A percentile compares a stretch with the other conserved stretches of the same genome.
Evolutionary conservation across 1,284 basidiomycete genomes (phyloP).

Genomic region (Sanguinoderma infundibulare): DNA sequence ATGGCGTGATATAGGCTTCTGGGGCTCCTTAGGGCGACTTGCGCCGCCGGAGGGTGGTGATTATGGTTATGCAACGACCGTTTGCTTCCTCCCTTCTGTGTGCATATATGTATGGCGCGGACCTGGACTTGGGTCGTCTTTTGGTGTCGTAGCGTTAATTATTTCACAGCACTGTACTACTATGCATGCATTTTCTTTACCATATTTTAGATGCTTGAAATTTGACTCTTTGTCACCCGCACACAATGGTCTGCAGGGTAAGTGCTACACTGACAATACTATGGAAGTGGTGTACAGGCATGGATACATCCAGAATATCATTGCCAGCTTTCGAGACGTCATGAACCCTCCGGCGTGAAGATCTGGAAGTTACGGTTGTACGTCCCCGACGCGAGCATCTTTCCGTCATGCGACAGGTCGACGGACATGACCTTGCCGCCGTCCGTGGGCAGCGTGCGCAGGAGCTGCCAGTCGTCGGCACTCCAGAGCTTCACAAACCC

Average conservation of each 20-base stretch:
- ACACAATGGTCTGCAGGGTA: too few species aligned
- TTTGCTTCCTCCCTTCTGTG: neutral
- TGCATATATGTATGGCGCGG: conserved; percentile 5
- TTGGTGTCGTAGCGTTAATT: conserved; percentile 13
- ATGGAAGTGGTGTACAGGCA: neutral
- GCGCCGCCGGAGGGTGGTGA: conserved; percentile 5
- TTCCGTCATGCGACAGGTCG: conserved; percentile 84
- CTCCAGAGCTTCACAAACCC: conserved; percentile 96
- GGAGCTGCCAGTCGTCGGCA: conserved; percentile 96
- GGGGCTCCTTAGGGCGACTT: neutral
- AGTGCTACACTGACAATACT: too few species aligned
- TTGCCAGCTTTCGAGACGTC: neutral
- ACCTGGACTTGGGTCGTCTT: neutral
- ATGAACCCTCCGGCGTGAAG: conserved; percentile 70
- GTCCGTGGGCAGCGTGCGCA: conserved; percentile 89
- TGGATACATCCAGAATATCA: neutral
- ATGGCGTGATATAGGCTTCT: conserved; percentile 62
- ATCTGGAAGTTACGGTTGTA: conserved; percentile 95
- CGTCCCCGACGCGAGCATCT: conserved; percentile 87
- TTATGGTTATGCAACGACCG: conserved; percentile 7
- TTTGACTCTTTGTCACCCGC: too few species aligned
- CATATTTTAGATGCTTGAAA: neutral
- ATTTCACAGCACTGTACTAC: conserved; percentile 23
- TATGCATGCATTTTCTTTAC: conserved; percentile 15
- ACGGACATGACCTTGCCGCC: conserved; percentile 99